Evolutionary conservation across 495 filamentous ascomycete genomes (phyloP).

Genomic region (Tuber borchii): DNA sequence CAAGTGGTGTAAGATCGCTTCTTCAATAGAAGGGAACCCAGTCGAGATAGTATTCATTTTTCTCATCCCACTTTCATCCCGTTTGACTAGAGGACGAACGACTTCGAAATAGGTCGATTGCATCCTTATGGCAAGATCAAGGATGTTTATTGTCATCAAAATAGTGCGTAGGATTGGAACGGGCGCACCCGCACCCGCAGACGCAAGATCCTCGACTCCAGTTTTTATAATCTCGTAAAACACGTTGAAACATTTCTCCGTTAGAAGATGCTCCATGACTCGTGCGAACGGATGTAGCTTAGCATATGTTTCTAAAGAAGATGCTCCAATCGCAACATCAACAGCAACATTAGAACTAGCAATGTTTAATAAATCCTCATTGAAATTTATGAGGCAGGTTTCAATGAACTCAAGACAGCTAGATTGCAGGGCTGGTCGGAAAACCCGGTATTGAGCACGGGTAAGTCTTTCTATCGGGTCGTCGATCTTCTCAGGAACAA

Average conservation of each 20-base stretch:
- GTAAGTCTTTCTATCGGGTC: constrained; percentile 35
- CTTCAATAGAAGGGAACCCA: constrained; percentile 73
- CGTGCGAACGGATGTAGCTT: constrained; percentile 83
- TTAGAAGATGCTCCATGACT: constrained; percentile 96
- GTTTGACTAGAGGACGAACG: constrained; percentile 67
- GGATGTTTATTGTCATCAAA: constrained; percentile 67
- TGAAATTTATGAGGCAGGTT: constrained; percentile 71
- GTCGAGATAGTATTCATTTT: constrained; percentile 34
- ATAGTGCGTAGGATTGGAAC: constrained; percentile 66
- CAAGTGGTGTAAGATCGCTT: constrained; percentile 76
- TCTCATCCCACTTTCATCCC: constrained; percentile 44
- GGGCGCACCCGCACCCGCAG: constrained; percentile 53
- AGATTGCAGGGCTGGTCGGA: constrained; percentile 52
- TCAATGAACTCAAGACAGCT: constrained; percentile 73
- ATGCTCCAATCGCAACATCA: constrained; percentile 63
- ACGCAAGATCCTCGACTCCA: constrained; percentile 55
- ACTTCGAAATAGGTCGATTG: constrained; percentile 88
- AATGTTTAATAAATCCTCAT: constrained; percentile 82
- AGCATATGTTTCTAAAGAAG: constrained; percentile 67
- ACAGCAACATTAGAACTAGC: constrained; percentile 65
- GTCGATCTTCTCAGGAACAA: constrained; percentile 30
- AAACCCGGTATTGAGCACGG: constrained; percentile 37
- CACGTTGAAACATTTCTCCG: constrained; percentile 73
- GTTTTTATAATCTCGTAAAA: constrained; percentile 71
- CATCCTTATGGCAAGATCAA: constrained; percentile 70